Conservation (phyloP, 805 yeast genomes). For the Blastobotrys terrestris region DNA sequence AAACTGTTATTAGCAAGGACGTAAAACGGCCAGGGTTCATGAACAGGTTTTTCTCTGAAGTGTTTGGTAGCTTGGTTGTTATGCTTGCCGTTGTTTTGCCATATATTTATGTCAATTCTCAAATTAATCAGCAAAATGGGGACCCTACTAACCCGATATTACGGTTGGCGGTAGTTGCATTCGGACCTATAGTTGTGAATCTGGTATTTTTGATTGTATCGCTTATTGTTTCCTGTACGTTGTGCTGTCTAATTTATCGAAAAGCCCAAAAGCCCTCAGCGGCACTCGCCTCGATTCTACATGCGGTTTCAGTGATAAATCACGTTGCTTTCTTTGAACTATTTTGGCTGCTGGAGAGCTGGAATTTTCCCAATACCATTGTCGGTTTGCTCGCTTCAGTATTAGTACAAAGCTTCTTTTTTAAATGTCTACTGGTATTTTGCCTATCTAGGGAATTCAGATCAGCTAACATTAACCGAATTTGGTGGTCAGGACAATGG, state of each 20-base stretch:
- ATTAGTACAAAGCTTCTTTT: slow-evolving; percentile 52
- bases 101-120: slow-evolving; percentile 65
- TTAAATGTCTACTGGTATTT: slow-evolving; percentile 44
- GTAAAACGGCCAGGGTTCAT: slow-evolving; percentile 53
- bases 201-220: slow-evolving; percentile 21
- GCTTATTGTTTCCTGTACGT: neutral
- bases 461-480: slow-evolving; percentile 52
- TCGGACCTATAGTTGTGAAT: slow-evolving; percentile 23
- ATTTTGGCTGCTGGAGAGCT: slow-evolving; percentile 62
- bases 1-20: neutral
- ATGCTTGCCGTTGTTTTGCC: slow-evolving; percentile 53
- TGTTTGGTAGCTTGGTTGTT: slow-evolving; percentile 53
- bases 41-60: slow-evolving; percentile 64
- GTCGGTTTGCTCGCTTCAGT: slow-evolving; percentile 54
- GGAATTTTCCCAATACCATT: slow-evolving; percentile 54
- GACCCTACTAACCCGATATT: slow-evolving; percentile 56
- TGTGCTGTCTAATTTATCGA: slow-evolving; percentile 49
- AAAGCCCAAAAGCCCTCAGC: slow-evolving; percentile 41
- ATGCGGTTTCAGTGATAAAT: slow-evolving; percentile 44
- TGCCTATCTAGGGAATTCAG: slow-evolving; percentile 56
- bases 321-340: slow-evolving; percentile 54
- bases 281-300: slow-evolving; percentile 51
- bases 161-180: slow-evolving; percentile 41
- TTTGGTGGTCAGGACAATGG: slow-evolving; percentile 54
- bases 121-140: slow-evolving; percentile 33